These are phyloP conservation scores for Aspergillus tanneri DNA, from an alignment of 2,329 filamentous ascomycete genomes.

Conservation along the genomic window DNA sequence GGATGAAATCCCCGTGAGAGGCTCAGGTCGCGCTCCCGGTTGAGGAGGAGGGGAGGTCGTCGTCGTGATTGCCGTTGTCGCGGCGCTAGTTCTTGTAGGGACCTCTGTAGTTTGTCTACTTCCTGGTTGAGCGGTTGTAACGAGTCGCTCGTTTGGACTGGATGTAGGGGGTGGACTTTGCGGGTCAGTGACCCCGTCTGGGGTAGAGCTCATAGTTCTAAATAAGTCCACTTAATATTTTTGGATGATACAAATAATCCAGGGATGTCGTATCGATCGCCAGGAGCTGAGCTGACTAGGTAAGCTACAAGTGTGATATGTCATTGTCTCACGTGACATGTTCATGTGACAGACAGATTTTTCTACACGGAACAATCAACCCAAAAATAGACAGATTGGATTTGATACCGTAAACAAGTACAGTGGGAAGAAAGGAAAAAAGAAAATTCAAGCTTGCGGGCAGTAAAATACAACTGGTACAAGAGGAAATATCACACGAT, in stretches of 20 bases:
- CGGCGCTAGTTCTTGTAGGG: slow-evolving; percentile 29
- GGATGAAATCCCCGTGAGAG: too few species aligned
- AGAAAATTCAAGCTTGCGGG: slow-evolving; percentile 45
- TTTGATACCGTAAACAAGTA: slow-evolving; percentile 19
- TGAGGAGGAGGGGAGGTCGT: slow-evolving; percentile 42
- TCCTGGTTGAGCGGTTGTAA: slow-evolving; percentile 22
- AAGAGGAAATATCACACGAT: slow-evolving; percentile 44
- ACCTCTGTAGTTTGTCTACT: too few species aligned
- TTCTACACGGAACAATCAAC: background rate
- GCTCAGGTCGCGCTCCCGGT: slow-evolving; percentile 32
- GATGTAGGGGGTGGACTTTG: slow-evolving; percentile 12
- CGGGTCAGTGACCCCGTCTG: background rate
- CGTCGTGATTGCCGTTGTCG: slow-evolving; percentile 23
- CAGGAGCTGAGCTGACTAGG: slow-evolving; percentile 1
- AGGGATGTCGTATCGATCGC: background rate
- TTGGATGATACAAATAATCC: background rate
- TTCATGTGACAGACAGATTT: background rate
- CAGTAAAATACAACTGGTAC: slow-evolving; percentile 51
- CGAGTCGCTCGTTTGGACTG: slow-evolving; percentile 33
- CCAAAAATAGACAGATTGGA: slow-evolving; percentile 9
- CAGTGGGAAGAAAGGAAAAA: slow-evolving; percentile 38
- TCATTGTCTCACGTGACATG: background rate
- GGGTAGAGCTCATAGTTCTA: slow-evolving; percentile 7
- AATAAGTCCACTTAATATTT: background rate
- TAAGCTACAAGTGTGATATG: too few species aligned